Evolutionary conservation across 2,329 filamentous ascomycete species (phyloP).

Genomic region (Aspergillus ochraceus): DNA sequence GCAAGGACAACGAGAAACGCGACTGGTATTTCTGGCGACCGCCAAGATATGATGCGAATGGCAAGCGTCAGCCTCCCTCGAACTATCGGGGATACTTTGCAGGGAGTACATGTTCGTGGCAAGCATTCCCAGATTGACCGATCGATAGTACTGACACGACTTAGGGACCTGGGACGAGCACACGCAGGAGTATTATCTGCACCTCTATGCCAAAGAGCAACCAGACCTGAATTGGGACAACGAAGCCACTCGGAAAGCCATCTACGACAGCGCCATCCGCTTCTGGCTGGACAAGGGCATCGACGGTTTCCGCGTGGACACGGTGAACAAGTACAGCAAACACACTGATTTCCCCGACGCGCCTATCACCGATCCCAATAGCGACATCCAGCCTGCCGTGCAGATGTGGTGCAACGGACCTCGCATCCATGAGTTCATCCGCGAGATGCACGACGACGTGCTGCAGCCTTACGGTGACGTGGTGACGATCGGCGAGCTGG

Average conservation of each 20-base stretch:
- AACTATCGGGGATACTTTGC: constrained; percentile 68
- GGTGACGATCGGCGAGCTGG: constrained; percentile 70
- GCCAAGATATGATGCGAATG: constrained; percentile 51
- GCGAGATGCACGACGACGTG: constrained; percentile 63
- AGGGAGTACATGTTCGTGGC: constrained; percentile 53
- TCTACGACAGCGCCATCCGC: constrained; percentile 66
- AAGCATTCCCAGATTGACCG: not conserved
- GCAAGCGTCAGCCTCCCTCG: constrained; percentile 64
- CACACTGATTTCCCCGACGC: constrained; percentile 55
- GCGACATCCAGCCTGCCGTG: constrained; percentile 52
- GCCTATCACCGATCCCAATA: constrained; percentile 51
- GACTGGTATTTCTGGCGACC: constrained; percentile 62
- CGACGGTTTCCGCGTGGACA: constrained; percentile 69
- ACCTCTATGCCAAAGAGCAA: constrained; percentile 70
- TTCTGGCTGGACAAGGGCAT: constrained; percentile 75
- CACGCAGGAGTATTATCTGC: constrained; percentile 70
- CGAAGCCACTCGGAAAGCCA: constrained; percentile 60
- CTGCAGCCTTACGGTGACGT: constrained; percentile 57
- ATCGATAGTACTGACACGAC: not conserved
- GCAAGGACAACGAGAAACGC: constrained; percentile 58
- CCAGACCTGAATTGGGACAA: constrained; percentile 81
- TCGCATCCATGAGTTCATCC: constrained; percentile 67
- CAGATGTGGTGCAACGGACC: constrained; percentile 68
- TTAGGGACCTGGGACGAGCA: constrained; percentile 62
- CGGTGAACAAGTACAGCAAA: constrained; percentile 64